These are phyloP conservation scores for Fusarium robinianum DNA, from an alignment of 2,329 filamentous ascomycete genomes.

Conservation along the genomic window DNA sequence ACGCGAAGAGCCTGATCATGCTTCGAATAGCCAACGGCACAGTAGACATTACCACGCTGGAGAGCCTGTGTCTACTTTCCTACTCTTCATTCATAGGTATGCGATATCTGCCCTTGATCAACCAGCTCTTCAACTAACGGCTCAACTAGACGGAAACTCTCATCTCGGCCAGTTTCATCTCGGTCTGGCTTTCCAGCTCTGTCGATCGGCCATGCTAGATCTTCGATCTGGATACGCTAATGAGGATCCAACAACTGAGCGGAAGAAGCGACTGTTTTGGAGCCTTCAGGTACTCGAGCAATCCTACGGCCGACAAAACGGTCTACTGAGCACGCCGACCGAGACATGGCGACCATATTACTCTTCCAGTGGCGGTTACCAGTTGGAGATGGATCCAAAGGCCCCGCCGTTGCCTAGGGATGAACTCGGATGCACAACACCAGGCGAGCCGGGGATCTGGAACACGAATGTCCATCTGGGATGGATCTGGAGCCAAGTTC, in stretches of 20 bases:
- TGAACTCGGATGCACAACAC: slow-evolving; percentile 47
- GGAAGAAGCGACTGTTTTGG: slow-evolving; percentile 57
- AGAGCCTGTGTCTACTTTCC: slow-evolving; percentile 55
- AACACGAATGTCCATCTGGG: slow-evolving; percentile 54
- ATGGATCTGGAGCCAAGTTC: slow-evolving; percentile 55
- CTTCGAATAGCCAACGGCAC: slow-evolving; percentile 55
- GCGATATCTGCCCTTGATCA: not conserved
- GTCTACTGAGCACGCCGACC: slow-evolving; percentile 47
- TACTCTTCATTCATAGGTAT: slow-evolving; percentile 56
- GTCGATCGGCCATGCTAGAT: slow-evolving; percentile 55
- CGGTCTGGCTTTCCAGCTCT: slow-evolving; percentile 54
- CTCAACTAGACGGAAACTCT: slow-evolving; percentile 50
- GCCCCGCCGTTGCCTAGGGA: slow-evolving; percentile 51
- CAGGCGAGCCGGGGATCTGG: slow-evolving; percentile 54
- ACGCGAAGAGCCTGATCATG: slow-evolving; percentile 51
- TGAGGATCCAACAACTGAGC: slow-evolving; percentile 44
- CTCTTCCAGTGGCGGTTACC: slow-evolving; percentile 29
- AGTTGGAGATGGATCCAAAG: slow-evolving; percentile 38
- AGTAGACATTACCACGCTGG: slow-evolving; percentile 54
- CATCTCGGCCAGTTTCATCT: slow-evolving; percentile 56
- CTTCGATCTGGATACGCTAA: slow-evolving; percentile 45
- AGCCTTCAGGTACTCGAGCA: slow-evolving; percentile 56
- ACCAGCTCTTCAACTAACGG: slow-evolving; percentile 4
- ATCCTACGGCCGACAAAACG: slow-evolving; percentile 52
- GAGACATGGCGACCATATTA: slow-evolving; percentile 48